phyloP scores from a whole-genome alignment of 1,284 basidiomycete species.

The Fereydounia khargensis region DNA sequence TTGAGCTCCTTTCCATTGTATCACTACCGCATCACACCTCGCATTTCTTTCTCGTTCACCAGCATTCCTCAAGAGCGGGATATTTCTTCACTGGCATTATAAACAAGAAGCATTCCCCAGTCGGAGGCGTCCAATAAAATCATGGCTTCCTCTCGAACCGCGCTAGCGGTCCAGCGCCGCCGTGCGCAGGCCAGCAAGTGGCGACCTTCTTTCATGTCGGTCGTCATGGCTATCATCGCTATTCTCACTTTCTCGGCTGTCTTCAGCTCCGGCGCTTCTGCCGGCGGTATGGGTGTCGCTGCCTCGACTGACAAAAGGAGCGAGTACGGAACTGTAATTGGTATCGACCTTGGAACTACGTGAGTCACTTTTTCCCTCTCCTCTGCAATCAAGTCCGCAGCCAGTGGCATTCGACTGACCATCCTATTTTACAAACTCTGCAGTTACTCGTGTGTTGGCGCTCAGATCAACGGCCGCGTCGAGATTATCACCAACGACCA shows the following conservation, averaged over 20 bases:
- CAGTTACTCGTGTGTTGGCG: slow-evolving; percentile 64
- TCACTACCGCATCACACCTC: neutral
- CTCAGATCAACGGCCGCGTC: slow-evolving; percentile 69
- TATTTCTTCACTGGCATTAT: too few relatives aligned
- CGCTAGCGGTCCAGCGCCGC: slow-evolving; percentile 26
- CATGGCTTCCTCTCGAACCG: slow-evolving; percentile 26
- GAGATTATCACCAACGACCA: slow-evolving; percentile 61
- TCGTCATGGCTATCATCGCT: slow-evolving; percentile 45
- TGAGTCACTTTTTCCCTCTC: slow-evolving; percentile 3
- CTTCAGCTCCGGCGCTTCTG: slow-evolving; percentile 25
- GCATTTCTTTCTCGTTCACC: neutral
- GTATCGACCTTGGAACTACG: slow-evolving; percentile 68
- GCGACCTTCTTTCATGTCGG: slow-evolving; percentile 34
- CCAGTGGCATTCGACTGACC: too few relatives aligned
- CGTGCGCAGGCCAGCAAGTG: slow-evolving; percentile 23
- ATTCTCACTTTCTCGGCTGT: slow-evolving; percentile 41
- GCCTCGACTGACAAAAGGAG: slow-evolving; percentile 49
- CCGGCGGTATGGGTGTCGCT: slow-evolving; percentile 43
- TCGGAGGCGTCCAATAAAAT: slow-evolving; percentile 18
- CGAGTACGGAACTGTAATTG: slow-evolving; percentile 84
- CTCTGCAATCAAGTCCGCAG: too few relatives aligned
- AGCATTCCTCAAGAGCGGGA: slow-evolving; percentile 1
- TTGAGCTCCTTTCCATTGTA: neutral
- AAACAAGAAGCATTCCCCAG: too few relatives aligned
- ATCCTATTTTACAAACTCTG: too few relatives aligned